These are phyloP conservation scores for Ajuga reptans DNA, from an alignment of 305 asterid species.

Conservation along the genomic window DNA sequence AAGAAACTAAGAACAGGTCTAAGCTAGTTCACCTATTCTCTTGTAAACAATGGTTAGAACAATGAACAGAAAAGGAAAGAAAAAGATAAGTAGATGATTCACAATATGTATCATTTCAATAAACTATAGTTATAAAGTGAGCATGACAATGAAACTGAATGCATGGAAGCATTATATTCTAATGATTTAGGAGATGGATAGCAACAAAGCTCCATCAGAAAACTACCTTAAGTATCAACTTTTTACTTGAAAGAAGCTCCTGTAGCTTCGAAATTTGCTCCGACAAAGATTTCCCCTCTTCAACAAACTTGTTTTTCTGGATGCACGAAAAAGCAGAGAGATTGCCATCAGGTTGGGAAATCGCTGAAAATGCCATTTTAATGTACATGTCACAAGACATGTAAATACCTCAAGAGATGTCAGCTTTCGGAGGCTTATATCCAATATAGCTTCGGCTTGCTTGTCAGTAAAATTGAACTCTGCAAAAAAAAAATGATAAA, in stretches of 20 bases:
- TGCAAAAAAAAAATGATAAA: slow-evolving; percentile 28
- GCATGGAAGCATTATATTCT: slow-evolving; percentile 12
- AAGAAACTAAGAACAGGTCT: neutral
- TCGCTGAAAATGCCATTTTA: neutral
- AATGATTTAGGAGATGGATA: neutral
- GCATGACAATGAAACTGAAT: slow-evolving; percentile 1
- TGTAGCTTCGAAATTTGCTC: slow-evolving; percentile 67
- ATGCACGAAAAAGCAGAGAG: neutral
- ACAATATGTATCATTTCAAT: neutral
- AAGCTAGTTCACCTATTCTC: slow-evolving; percentile 5
- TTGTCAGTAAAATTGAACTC: slow-evolving; percentile 78
- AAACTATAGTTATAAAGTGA: neutral
- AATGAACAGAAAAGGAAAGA: neutral
- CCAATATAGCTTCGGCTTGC: slow-evolving; percentile 95
- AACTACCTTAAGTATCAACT: slow-evolving; percentile 64
- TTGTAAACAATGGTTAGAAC: neutral
- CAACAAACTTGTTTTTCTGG: slow-evolving; percentile 87
- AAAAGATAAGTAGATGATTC: neutral
- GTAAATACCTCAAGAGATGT: slow-evolving; percentile 78
- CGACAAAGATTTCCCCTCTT: slow-evolving; percentile 65
- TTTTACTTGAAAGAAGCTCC: slow-evolving; percentile 81
- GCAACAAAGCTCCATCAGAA: slow-evolving; percentile 6
- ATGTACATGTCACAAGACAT: slow-evolving; percentile 20
- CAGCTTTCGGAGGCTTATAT: slow-evolving; percentile 87
- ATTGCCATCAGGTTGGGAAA: slow-evolving; percentile 17